Conservation (phyloP, 108 stramenopile genomes). For the Bacterosira constricta region DNA sequence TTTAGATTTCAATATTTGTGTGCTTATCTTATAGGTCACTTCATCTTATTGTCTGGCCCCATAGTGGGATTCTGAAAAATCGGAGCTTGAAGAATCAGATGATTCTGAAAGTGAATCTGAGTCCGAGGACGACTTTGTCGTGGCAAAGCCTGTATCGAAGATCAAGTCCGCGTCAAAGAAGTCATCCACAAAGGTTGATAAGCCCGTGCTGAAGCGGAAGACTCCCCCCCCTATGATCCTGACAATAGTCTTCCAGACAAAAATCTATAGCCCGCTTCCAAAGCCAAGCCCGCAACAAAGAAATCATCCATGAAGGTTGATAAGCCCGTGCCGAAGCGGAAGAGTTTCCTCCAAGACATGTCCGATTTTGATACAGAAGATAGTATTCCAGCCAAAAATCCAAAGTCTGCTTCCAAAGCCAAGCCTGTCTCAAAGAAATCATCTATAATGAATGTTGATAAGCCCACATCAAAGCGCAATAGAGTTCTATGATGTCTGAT, state of each 20-base stretch:
- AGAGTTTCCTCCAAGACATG: not conserved
- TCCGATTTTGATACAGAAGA: not conserved
- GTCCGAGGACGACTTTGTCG: conserved; percentile 54
- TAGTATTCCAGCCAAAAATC: conserved; percentile 14
- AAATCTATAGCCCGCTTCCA: no score
- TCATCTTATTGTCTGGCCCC: not conserved
- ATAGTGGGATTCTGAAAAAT: conserved; percentile 55
- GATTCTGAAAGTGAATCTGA: no score
- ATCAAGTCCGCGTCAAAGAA: conserved; percentile 23
- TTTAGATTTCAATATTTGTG: no score
- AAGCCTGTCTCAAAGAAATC: conserved; percentile 16
- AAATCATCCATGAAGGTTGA: not conserved
- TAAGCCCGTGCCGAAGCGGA: not conserved
- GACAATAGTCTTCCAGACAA: conserved; percentile 5
- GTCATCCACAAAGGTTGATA: conserved; percentile 11
- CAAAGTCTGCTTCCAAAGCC: not conserved
- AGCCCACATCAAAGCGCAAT: no score
- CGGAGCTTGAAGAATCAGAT: no score
- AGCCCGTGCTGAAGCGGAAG: conserved; percentile 13
- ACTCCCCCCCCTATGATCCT: conserved; percentile 35
- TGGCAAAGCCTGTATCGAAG: not conserved
- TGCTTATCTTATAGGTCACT: not conserved
- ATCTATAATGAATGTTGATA: conserved; percentile 12
- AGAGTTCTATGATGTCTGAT: no score
- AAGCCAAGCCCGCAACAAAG: not conserved